Evolutionary conservation across 2,329 filamentous ascomycete species (phyloP).

Genomic region (Paecilomyces niveus): DNA sequence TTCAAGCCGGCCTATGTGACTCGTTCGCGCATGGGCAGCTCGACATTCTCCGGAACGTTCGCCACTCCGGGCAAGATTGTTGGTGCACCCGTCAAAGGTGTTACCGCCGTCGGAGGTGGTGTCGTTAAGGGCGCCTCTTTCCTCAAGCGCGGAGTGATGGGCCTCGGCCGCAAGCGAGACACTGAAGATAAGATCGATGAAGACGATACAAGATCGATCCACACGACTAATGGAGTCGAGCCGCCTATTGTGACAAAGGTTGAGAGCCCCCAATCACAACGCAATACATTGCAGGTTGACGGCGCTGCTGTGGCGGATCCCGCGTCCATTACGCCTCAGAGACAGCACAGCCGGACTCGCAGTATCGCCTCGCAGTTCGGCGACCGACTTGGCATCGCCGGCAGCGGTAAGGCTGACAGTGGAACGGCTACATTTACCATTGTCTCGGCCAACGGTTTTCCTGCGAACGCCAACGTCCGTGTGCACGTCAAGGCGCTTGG

Average conservation of each 20-base stretch:
- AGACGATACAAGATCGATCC: constrained; percentile 5
- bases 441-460: constrained; percentile 70
- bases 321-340: constrained; percentile 17
- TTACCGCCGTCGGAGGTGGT: constrained; percentile 71
- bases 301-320: constrained; percentile 13
- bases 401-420: constrained; percentile 49
- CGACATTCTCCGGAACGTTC: constrained; percentile 89
- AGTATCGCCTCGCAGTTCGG: constrained; percentile 46
- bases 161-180: constrained; percentile 53
- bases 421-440: constrained; percentile 78
- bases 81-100: constrained; percentile 90
- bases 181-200: constrained; percentile 22
- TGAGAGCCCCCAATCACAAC: constrained; percentile 11
- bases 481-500: constrained; percentile 62
- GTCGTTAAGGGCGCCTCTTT: constrained; percentile 89
- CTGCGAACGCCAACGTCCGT: constrained; percentile 69
- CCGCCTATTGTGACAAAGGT: constrained; percentile 9
- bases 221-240: constrained; percentile 16
- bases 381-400: constrained; percentile 43
- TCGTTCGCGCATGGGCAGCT: constrained; percentile 78
- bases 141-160: constrained; percentile 73
- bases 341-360: constrained; percentile 39
- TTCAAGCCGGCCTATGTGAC: constrained; percentile 93
- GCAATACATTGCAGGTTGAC: constrained; percentile 22
- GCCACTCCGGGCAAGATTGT: constrained; percentile 81